A percentile compares a stretch with the other conserved stretches of the same genome.
These are phyloP conservation scores for Diaporthe citriasiana DNA, from an alignment of 2,329 filamentous ascomycete species.

Conservation along the genomic window DNA sequence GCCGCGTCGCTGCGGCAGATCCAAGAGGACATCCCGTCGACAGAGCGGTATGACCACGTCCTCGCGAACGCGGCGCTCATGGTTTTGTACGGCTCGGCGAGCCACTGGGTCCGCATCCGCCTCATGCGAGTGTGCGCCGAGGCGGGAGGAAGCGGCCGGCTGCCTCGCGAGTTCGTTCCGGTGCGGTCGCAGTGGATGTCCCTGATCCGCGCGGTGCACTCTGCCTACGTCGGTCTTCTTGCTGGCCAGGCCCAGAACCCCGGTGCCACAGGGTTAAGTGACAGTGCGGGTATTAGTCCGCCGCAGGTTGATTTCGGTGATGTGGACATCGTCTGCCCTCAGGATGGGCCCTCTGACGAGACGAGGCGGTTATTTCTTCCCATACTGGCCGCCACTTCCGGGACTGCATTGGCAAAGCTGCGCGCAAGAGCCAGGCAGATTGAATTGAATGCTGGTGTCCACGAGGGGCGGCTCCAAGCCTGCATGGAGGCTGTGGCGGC, in stretches of 20 bases:
- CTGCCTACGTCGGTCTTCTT: slow-evolving; percentile 52
- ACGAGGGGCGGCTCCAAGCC: slow-evolving; percentile 34
- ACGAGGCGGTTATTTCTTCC: slow-evolving; percentile 38
- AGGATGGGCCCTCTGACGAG: slow-evolving; percentile 19
- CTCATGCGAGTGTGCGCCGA: slow-evolving; percentile 47
- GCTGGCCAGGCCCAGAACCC: slow-evolving; percentile 34
- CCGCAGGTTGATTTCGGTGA: background rate
- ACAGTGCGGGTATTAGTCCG: background rate
- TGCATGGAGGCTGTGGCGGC: slow-evolving; percentile 45
- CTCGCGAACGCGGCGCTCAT: slow-evolving; percentile 58
- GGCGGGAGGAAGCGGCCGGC: slow-evolving; percentile 25
- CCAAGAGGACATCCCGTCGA: slow-evolving; percentile 50
- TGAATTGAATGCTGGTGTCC: background rate
- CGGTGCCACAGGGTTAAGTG: no score
- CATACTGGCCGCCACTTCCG: slow-evolving; percentile 45
- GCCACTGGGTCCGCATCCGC: slow-evolving; percentile 54
- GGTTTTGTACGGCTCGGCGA: slow-evolving; percentile 57
- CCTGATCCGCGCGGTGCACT: slow-evolving; percentile 54
- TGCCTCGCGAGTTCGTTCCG: slow-evolving; percentile 50
- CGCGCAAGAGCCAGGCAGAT: slow-evolving; percentile 39
- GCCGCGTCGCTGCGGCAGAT: slow-evolving; percentile 55
- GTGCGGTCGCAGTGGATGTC: slow-evolving; percentile 55
- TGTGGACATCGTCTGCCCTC: background rate
- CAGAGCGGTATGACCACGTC: slow-evolving; percentile 52
- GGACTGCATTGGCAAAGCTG: slow-evolving; percentile 41